Conservation (phyloP, 2,329 filamentous ascomycete genomes). For the Colletotrichum sp. region DNA sequence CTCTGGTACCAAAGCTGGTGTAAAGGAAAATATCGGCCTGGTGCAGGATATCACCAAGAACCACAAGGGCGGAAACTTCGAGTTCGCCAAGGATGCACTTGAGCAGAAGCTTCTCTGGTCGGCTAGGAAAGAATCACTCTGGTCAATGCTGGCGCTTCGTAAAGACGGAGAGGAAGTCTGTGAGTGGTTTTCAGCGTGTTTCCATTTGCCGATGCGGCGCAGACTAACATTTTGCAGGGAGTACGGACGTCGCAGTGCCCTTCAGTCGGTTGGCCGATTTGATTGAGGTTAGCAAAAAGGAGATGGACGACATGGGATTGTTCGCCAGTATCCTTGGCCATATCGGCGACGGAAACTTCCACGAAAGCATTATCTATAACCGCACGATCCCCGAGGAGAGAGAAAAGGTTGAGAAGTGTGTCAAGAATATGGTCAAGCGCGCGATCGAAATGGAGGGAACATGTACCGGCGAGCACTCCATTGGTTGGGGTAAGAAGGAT, state of each 20-base stretch:
- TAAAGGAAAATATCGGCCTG: conserved; percentile 75
- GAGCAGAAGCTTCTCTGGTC: conserved; percentile 82
- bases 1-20: conserved; percentile 77
- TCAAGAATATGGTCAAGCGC: conserved; percentile 89
- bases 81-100: conserved; percentile 74
- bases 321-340: conserved; percentile 91
- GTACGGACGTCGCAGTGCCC: conserved; percentile 84
- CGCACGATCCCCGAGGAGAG: conserved; percentile 70
- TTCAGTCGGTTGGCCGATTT: conserved; percentile 78
- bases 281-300: conserved; percentile 83
- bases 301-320: conserved; percentile 83
- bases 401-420: conserved; percentile 78
- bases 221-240: conserved; percentile 52
- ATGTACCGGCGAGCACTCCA: conserved; percentile 86
- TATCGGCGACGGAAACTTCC: conserved; percentile 94
- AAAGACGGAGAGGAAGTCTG: conserved; percentile 73
- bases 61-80: conserved; percentile 71
- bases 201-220: not conserved
- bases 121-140: conserved; percentile 82
- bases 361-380: conserved; percentile 91
- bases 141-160: conserved; percentile 77
- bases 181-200: conserved; percentile 46
- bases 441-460: conserved; percentile 94
- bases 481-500: conserved; percentile 87
- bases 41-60: conserved; percentile 71